Percentiles rank a stretch among this genome's conserved stretches.
Evolutionary conservation across 2,329 filamentous ascomycete species (phyloP).

Genomic region (Lecanicillium sp.): DNA sequence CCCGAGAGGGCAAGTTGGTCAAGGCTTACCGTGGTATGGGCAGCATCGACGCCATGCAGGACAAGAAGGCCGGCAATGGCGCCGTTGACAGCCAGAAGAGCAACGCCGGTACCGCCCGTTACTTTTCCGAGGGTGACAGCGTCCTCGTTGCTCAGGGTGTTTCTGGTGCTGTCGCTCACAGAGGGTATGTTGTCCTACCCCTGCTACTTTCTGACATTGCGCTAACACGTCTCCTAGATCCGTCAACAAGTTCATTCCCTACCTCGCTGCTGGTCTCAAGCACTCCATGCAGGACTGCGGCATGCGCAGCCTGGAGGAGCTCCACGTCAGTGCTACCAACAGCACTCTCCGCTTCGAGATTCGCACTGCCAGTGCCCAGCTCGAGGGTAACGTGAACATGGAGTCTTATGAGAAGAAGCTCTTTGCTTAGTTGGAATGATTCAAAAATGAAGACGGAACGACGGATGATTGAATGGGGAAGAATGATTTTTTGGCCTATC

Average conservation of each 20-base stretch:
- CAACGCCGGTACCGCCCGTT: slow-evolving; percentile 94
- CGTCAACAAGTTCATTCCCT: slow-evolving; percentile 91
- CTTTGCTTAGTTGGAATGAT: slow-evolving; percentile 60
- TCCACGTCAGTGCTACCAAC: slow-evolving; percentile 68
- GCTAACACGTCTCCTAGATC: slow-evolving; percentile 48
- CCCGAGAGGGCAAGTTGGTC: slow-evolving; percentile 92
- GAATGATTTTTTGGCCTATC: not conserved
- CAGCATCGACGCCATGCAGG: slow-evolving; percentile 98
- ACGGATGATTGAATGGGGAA: slow-evolving; percentile 6
- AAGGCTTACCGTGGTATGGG: slow-evolving; percentile 99
- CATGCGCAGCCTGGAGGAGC: slow-evolving; percentile 67
- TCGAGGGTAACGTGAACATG: slow-evolving; percentile 96
- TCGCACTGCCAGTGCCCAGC: slow-evolving; percentile 86
- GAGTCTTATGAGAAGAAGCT: slow-evolving; percentile 99
- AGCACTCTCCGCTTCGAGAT: slow-evolving; percentile 88
- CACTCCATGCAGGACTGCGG: slow-evolving; percentile 97
- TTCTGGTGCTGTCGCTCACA: slow-evolving; percentile 74
- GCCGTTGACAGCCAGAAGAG: slow-evolving; percentile 67
- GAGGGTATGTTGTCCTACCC: slow-evolving; percentile 43
- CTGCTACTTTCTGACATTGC: not conserved
- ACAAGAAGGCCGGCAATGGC: slow-evolving; percentile 84
- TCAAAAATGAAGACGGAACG: not conserved
- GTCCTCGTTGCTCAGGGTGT: slow-evolving; percentile 96
- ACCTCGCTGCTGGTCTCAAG: slow-evolving; percentile 91
- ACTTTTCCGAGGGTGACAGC: slow-evolving; percentile 95